phyloP scores from a whole-genome alignment of 2,329 filamentous ascomycete species.

The Fusarium goolgardi region DNA sequence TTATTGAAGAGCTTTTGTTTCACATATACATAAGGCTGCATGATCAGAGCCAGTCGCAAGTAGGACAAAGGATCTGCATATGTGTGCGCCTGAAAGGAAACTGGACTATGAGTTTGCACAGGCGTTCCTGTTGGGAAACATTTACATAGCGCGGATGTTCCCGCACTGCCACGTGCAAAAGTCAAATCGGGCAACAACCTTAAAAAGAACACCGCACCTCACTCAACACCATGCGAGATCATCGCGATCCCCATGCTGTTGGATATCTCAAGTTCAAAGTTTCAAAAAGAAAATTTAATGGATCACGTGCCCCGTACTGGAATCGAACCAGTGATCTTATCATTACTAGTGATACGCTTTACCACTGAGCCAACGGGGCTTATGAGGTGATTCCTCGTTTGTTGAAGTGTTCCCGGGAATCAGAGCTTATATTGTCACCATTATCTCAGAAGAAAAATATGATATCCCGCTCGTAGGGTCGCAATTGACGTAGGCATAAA shows the following conservation, averaged over 20 bases:
- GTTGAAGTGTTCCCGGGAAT: rapidly evolving
- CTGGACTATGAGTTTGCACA: background rate
- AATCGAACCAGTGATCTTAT: constrained; percentile 44
- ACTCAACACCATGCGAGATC: background rate
- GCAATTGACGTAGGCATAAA: background rate
- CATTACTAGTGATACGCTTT: constrained; percentile 46
- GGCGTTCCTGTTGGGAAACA: too few species aligned
- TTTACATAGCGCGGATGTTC: background rate
- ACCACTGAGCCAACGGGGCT: constrained; percentile 46
- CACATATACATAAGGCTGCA: background rate
- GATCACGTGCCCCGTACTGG: constrained; percentile 40
- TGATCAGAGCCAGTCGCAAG: background rate
- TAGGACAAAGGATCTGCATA: background rate
- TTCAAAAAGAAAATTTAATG: rapidly evolving
- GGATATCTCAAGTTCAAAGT: too few species aligned
- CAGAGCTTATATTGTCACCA: background rate
- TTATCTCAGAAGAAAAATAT: too few species aligned
- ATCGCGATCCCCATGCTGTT: background rate
- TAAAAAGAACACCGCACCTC: background rate
- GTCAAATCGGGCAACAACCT: background rate
- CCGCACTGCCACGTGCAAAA: background rate
- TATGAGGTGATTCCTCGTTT: constrained; percentile 28
- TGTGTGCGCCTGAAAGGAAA: background rate
- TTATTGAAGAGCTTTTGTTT: background rate
- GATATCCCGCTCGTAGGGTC: background rate